Percentiles rank a stretch among this genome's conserved stretches.
phyloP scores from a whole-genome alignment of 192 early-diverging fungal species.

The Funneliformis geosporum region DNA sequence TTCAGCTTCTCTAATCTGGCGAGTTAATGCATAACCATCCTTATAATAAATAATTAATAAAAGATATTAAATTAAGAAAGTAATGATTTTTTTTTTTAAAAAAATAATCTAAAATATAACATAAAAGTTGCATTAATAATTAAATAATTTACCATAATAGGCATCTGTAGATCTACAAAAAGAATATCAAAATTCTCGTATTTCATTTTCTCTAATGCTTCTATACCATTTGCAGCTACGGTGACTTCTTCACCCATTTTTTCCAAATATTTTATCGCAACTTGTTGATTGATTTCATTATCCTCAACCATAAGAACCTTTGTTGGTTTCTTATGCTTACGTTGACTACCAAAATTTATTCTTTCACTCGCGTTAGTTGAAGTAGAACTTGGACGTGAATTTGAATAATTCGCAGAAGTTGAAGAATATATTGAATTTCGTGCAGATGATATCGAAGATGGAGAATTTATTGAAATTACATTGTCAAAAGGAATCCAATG shows the following conservation, averaged over 20 bases:
- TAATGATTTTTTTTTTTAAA: too few relatives aligned
- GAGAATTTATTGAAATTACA: too few relatives aligned
- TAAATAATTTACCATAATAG: neutral
- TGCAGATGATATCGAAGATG: neutral
- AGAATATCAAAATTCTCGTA: neutral
- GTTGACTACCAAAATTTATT: neutral
- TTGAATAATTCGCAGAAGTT: neutral
- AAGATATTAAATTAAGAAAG: neutral
- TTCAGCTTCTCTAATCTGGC: slow-evolving; percentile 1
- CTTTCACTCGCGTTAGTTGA: neutral
- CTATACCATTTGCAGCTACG: neutral
- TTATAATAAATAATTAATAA: neutral
- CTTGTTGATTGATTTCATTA: slow-evolving; percentile 2
- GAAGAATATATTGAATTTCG: too few relatives aligned
- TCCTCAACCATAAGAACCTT: slow-evolving; percentile 2
- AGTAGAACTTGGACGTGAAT: neutral
- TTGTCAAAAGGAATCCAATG: too few relatives aligned
- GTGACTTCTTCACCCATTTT: neutral
- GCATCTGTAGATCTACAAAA: slow-evolving; percentile 3
- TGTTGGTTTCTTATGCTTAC: neutral
- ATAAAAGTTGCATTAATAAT: neutral
- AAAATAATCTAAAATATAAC: too few relatives aligned
- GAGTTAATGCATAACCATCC: neutral
- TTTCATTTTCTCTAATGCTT: slow-evolving; percentile 9
- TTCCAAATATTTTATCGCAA: neutral